Evolutionary conservation across 768 basidiomycete species (phyloP), one percentile per base, ranked within the genome.

Genomic region (Arthromyces matolae): DNA sequence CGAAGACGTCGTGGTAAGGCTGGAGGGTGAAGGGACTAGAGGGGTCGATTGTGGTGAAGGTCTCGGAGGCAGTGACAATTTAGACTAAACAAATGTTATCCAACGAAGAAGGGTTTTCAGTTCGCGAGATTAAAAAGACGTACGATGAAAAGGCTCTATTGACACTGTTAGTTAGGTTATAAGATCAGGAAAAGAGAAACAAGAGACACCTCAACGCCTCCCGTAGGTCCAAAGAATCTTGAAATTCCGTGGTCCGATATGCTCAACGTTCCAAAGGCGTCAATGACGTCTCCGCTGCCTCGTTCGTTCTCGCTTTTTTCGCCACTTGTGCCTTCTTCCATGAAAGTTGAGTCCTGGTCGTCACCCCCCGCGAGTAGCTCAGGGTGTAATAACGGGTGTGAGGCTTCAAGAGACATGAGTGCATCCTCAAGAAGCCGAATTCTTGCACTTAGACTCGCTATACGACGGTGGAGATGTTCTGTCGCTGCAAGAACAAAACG

Each of bases 401-500:
- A 72, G 1, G 75, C 67, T 25, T 84, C 81, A 1, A 83, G 60
- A 0, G 65, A 42, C 2, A 73, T 60, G 8, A 85, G 68, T 0
- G 83, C 84, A 47, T 83, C 82, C 66, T 85, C 84, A 5, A 60
- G 59, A 32, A 54, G 40, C 28, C 77, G 73, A 37, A 85, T 76
- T 25, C 83, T 74, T 8, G 70, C 67, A 51, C 73, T 68, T 64
- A 85, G 75, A 47, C 66, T 67, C 8, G 75, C 57, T 43, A 83
- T 79, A 41, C 74, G 75, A 33, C 71, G 72, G 62, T 85, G 81
- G n/a, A 84, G 75, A 41, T 83, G 83, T 57, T 81, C 82, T 5
- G 82, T 84, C 8, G 79, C 81, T 4, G 82, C 82, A 31, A 84
- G 68, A 13, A 84, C 81, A 50, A 81, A 81, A 1, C 87, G 76